phyloP scores from a whole-genome alignment of 1,284 basidiomycete genomes.

The Melanopsichium pennsylvanicum region DNA sequence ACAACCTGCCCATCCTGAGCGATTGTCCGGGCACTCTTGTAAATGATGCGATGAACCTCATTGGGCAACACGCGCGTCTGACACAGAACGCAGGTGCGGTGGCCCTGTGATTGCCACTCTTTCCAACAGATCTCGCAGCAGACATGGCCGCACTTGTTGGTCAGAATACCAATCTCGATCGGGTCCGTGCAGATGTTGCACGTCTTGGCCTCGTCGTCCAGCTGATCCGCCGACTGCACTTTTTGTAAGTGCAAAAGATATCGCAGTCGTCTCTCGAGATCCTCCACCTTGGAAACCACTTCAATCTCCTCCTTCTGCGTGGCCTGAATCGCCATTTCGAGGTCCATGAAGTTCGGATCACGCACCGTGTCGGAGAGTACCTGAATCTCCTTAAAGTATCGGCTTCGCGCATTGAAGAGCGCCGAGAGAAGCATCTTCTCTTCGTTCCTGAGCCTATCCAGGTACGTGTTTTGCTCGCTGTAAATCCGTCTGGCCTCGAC shows the following conservation, averaged over 20 bases:
- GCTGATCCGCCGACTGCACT: conserved; percentile 41
- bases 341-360: conserved; percentile 41
- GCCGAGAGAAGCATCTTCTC: conserved; percentile 33
- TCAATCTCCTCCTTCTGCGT: conserved; percentile 45
- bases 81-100: conserved; percentile 57
- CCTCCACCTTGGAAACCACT: conserved; percentile 33
- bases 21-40: conserved; percentile 9
- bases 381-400: conserved; percentile 62
- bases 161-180: conserved; percentile 56
- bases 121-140: conserved; percentile 61
- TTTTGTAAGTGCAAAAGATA: conserved; percentile 55
- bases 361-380: conserved; percentile 58
- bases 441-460: conserved; percentile 44
- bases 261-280: conserved; percentile 46
- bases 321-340: conserved; percentile 23
- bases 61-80: conserved; percentile 48
- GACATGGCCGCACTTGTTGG: conserved; percentile 57
- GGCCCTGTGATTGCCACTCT: conserved; percentile 52
- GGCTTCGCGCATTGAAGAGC: conserved; percentile 54
- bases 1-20: conserved; percentile 7
- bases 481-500: conserved; percentile 28
- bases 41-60: conserved; percentile 59
- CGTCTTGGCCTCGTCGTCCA: conserved; percentile 42
- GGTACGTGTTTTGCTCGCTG: conserved; percentile 33
- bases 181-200: conserved; percentile 61